These are phyloP conservation scores for Candida vaughaniae DNA, from an alignment of 805 yeast species.

Conservation along the genomic window DNA sequence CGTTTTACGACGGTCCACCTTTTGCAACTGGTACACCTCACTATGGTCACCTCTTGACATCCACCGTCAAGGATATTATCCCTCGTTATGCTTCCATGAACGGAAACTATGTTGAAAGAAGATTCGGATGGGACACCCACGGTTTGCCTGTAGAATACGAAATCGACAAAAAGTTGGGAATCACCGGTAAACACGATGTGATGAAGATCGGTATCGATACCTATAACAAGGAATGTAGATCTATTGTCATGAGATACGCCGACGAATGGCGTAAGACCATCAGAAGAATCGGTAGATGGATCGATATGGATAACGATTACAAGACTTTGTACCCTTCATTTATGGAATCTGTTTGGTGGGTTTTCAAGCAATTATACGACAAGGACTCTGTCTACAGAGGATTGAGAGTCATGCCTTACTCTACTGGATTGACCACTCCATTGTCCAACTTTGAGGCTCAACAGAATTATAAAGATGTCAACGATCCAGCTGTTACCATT, in stretches of 20 bases:
- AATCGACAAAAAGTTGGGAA: conserved; percentile 95
- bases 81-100: conserved; percentile 98
- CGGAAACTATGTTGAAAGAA: conserved; percentile 92
- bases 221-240: conserved; percentile 91
- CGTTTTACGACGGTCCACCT: conserved; percentile 99
- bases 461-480: conserved; percentile 95
- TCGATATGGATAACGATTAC: conserved; percentile 97
- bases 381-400: conserved; percentile 93
- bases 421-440: conserved; percentile 96
- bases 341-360: conserved; percentile 99
- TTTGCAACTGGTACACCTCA: conserved; percentile 99
- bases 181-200: conserved; percentile 92
- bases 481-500: conserved; percentile 93
- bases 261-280: conserved; percentile 92
- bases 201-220: conserved; percentile 90
- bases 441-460: conserved; percentile 97
- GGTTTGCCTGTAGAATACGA: conserved; percentile 98
- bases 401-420: conserved; percentile 96
- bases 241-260: conserved; percentile 97
- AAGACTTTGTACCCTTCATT: conserved; percentile 93
- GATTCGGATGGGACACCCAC: conserved; percentile 99
- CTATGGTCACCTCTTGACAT: conserved; percentile 95
- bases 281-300: conserved; percentile 97
- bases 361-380: conserved; percentile 80
- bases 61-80: conserved; percentile 95